These are phyloP conservation scores for Oldenlandia corymbosa DNA, from an alignment of 257 asterid genomes.

Conservation along the genomic window DNA sequence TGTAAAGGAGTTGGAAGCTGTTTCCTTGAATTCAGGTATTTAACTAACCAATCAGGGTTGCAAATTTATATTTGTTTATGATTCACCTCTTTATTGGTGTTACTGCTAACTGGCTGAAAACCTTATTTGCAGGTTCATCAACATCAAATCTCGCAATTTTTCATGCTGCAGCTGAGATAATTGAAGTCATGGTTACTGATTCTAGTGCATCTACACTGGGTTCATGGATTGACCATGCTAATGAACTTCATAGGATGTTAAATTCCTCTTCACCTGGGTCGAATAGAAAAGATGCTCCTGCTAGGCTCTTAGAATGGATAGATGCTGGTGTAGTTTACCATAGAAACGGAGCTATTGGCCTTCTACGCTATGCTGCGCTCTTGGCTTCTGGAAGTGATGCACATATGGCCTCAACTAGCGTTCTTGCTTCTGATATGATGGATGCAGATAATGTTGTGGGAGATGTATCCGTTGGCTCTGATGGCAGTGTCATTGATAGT, in stretches of 20 bases:
- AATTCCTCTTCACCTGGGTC: conserved; percentile 71
- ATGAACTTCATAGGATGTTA: conserved; percentile 57
- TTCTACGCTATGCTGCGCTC: conserved; percentile 65
- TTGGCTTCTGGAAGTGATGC: conserved; percentile 95
- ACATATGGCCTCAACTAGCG: conserved; percentile 82
- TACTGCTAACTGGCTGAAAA: conserved; percentile 8
- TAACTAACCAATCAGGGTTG: conserved; percentile 11
- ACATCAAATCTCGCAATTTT: conserved; percentile 76
- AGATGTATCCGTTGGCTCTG: conserved; percentile 65
- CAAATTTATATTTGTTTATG: conserved; percentile 15
- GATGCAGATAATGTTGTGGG: conserved; percentile 87
- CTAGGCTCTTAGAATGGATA: conserved; percentile 92
- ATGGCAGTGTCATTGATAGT: conserved; percentile 77
- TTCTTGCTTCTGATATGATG: conserved; percentile 87
- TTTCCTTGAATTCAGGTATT: conserved; percentile 50
- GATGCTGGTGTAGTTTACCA: conserved; percentile 98
- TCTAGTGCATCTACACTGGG: conserved; percentile 79
- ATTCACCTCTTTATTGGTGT: conserved; percentile 6
- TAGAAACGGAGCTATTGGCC: conserved; percentile 74
- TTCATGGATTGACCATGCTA: conserved; percentile 73
- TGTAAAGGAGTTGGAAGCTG: conserved; percentile 72
- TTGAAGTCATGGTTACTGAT: conserved; percentile 83
- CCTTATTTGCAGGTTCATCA: conserved; percentile 52
- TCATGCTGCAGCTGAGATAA: conserved; percentile 84
- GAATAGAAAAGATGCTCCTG: conserved; percentile 89